These are phyloP conservation scores for Termitomyces sp. DNA, from an alignment of 768 basidiomycete genomes.

Conservation along the genomic window DNA sequence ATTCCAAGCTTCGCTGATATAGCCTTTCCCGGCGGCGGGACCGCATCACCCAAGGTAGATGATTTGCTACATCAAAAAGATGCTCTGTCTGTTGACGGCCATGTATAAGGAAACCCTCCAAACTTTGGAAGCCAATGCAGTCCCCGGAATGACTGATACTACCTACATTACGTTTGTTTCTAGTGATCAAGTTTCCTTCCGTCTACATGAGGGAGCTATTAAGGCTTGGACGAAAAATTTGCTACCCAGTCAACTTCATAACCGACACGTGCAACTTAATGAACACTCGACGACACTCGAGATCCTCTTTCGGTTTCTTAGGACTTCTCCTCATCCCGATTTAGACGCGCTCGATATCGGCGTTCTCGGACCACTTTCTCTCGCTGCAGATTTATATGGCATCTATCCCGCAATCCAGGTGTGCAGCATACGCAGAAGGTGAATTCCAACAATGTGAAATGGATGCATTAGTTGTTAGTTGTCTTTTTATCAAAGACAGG, in stretches of 20 bases:
- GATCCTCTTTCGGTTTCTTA: constrained; percentile 1
- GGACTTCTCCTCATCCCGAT: constrained; percentile 1
- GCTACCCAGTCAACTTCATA: neutral
- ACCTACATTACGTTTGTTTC: neutral
- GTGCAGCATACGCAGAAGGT: constrained; percentile 1
- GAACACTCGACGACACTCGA: neutral
- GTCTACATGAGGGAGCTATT: neutral
- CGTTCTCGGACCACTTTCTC: constrained; percentile 2
- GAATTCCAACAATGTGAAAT: no score
- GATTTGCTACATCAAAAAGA: neutral
- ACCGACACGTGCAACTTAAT: neutral
- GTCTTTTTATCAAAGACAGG: neutral
- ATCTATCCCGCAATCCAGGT: neutral
- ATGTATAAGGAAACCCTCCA: neutral
- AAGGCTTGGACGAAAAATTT: neutral
- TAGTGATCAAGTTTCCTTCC: neutral
- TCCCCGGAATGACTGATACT: neutral
- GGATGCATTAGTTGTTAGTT: no score
- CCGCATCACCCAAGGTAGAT: neutral
- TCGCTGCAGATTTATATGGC: constrained; percentile 2
- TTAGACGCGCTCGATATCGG: neutral
- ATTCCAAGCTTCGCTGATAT: neutral
- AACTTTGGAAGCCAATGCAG: neutral
- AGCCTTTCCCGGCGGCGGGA: neutral
- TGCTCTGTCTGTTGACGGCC: neutral